Base-by-base conservation (phyloP, 768 basidiomycete species). In the Kwoniella dendrophila region DNA sequence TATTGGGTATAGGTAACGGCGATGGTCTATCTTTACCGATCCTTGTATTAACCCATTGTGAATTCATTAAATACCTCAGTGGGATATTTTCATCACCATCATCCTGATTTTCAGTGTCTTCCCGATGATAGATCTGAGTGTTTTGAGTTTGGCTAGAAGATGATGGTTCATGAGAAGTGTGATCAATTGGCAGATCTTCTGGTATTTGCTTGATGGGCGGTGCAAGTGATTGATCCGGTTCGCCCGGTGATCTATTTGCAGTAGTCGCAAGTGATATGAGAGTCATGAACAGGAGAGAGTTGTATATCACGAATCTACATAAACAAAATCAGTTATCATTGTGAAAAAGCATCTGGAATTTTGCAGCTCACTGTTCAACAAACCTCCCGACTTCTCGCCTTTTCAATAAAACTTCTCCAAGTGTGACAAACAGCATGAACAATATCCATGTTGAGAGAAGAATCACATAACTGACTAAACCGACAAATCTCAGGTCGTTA, bases 281-380 rank as follows among this genome's bases (percentile, higher is more conserved):
- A 3, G 77, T 73, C 36, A 78, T 34, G 22, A 55, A 33, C 29
- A 71, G 60, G 2, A 78, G 63, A 11, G 24, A 34, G 27, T 76
- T 65, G 47, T 67, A 68, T 30, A 72, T 57, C 12, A 74, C 24
- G 7, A 69, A 8, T 43, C 76, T 78, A 45, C 41, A 30, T 30
- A 32, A 43, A 44, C 40, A 1, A 32, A 14, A n/a, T 54, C 34
- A 49, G 26, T 47, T 27, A 20, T 36, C 7, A 16, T 24, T 0
- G n/a, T 40, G 7, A 14, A 24, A 6, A 36, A 26, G 11, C 30
- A 40, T n/a, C 20, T 16, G 18, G n/a, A 6, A 16, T 52, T 18
- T 22, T 18, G 10, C 43, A 36, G 33, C 74, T 70, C 29, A 76
- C 74, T 74, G 72, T n/a, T 62, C 59, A n/a, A 68, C 11, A 52